Evolutionary conservation across 2,329 filamentous ascomycete genomes (phyloP), one percentile per base, ranked within the genome.

Genomic region (Fusarium aywerte): DNA sequence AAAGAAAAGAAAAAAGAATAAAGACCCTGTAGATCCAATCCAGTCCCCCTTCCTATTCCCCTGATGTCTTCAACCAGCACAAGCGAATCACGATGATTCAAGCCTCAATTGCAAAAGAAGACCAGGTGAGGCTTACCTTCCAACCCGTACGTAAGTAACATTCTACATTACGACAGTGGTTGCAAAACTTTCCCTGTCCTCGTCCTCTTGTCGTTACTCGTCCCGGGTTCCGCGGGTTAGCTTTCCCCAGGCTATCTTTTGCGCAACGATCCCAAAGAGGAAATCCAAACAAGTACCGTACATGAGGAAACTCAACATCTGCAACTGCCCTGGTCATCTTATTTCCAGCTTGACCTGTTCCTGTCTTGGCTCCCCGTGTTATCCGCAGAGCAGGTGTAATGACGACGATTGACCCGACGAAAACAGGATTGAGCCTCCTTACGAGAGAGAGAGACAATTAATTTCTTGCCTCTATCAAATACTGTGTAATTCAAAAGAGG

Each of bases 21-120:
- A 66, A 49, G 66, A 72, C 69, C 69, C 69, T 71, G 63, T 70
- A 71, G 69, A 71, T 71, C 68, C 57, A 62, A 40, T 49, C 25
- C 67, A 57, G 6, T 57, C 23, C 58, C 65, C 50, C 50, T 65
- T 68, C 59, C 51, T 51, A 61, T 68, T 62, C 55, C 65, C 56
- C 51, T 62, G 39, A 42, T 53, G 65, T 50, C 43, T 39, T 50
- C 48, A 39, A 43, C 42, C 58, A 49, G 32, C 48, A 55, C 33
- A 44, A 48, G 47, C 60, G 55, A 68, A 62, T 65, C 60, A 45
- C 51, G 18, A 42, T 61, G 55, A 42, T 50, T 66, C 55, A 65
- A 68, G 65, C 55, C 65, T 65, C 60, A 65, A 58, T 62, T 53
- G 32, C 44, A 49, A 31, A 25, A 48, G 20, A 48, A 25, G 32